phyloP scores from a whole-genome alignment of 2,329 filamentous ascomycete species.

The Nigrospora oryzae region DNA sequence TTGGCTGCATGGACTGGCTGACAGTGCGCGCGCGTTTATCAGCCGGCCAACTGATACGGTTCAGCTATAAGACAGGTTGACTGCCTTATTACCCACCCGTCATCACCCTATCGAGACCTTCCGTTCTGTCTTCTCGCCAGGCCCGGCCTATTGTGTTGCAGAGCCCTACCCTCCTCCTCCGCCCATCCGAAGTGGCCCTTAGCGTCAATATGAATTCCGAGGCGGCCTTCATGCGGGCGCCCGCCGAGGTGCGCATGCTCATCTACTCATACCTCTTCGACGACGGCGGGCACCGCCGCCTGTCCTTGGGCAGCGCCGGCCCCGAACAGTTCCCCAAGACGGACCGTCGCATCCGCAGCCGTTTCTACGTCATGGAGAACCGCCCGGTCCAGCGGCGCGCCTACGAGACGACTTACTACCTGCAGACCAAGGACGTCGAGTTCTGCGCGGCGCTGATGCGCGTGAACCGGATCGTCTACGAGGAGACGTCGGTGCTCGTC shows the following conservation, averaged over 20 bases:
- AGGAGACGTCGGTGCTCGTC: slow-evolving; percentile 46
- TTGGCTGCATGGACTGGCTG: no score
- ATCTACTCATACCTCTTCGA: slow-evolving; percentile 36
- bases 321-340: slow-evolving; percentile 13
- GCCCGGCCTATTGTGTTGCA: no score
- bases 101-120: no score
- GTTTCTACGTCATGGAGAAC: slow-evolving; percentile 30
- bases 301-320: slow-evolving; percentile 29
- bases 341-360: slow-evolving; percentile 16
- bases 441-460: slow-evolving; percentile 37
- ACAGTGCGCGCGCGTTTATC: no score
- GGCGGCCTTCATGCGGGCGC: slow-evolving; percentile 23
- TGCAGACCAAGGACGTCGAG: slow-evolving; percentile 28
- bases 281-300: slow-evolving; percentile 25
- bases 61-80: no score
- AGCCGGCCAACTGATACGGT: no score
- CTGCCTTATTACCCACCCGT: no score
- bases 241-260: slow-evolving; percentile 32
- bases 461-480: slow-evolving; percentile 37
- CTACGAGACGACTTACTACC: slow-evolving; percentile 46
- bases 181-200: no score
- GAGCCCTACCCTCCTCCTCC: no score
- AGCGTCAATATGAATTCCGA: not conserved
- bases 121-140: no score
- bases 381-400: slow-evolving; percentile 29